Base-by-base conservation (phyloP, 2,329 filamentous ascomycete species). In the Aspergillus neotritici region DNA sequence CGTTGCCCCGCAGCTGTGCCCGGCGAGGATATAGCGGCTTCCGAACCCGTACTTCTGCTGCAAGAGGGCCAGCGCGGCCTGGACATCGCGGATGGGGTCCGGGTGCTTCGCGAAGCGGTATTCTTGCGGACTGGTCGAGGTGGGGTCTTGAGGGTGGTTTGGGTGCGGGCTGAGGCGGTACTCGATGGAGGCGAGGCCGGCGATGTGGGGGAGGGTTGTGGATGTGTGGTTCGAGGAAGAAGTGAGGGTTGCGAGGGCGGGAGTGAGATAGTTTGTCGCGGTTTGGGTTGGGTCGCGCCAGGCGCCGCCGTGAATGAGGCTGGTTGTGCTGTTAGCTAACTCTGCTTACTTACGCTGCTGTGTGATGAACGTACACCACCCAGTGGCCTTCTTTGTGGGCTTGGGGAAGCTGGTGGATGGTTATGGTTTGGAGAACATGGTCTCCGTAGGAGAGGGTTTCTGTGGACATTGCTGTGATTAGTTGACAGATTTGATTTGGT, bases 261-360 rank as follows among this genome's bases (percentile, higher is more conserved):
- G 57, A 7, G 59, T 48, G 48, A 52, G 44, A 40, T 74, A 67
- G 1, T 59, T 58, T 6, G 50, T 42, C 3, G 65, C 57, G 10
- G 64, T 66, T 31, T 69, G 58, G 9, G 52, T 57, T 38, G 71
- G 70, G 47, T 74, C 72, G 34, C 72, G 65, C 66, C 72, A 75
- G 51, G 70, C 72, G 41, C 72, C 72, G 34, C 72, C 72, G 51
- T 75, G 72, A 45, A 75, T 70, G 47, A 68, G 72, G 41, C 66
- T 69, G 40, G 13, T 4, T 31, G 14, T n/a, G 21, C 21, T 37
- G 25, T 40, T 42, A 31, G 34, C 43, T 42, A 31, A 33, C 43
- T 15, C 17, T 34, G 2, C 31, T 10, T 37, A 21, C 4, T 4
- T 31, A n/a, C 13, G 17, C 12, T 36, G 16, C 25, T 36, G 31